Conservation (phyloP, 495 filamentous ascomycete genomes). For the Penicillium ochrochloron region DNA sequence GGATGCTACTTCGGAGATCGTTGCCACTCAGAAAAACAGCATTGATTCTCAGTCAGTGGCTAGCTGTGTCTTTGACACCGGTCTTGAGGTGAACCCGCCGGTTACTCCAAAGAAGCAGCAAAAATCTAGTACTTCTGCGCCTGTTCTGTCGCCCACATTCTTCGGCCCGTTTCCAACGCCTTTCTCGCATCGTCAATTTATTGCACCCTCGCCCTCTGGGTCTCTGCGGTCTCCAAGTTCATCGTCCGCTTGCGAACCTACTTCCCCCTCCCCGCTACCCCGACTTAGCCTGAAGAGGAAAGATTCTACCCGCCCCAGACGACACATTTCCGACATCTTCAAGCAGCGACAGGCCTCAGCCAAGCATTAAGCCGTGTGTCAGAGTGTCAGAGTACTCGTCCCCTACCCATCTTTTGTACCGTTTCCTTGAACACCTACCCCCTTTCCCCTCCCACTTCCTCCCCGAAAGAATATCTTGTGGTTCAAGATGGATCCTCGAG, state of each 20-base stretch:
- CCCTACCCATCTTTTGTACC: neutral
- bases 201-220: neutral
- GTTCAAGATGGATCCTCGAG: conserved; percentile 39
- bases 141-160: neutral
- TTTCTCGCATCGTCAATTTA: conserved; percentile 7
- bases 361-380: neutral
- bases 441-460: neutral
- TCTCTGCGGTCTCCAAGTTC: neutral
- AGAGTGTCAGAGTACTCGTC: neutral
- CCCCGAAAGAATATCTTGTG: neutral
- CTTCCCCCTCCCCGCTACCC: neutral
- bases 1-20: neutral
- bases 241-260: neutral
- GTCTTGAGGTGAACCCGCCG: neutral
- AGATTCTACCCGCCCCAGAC: neutral
- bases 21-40: neutral
- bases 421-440: neutral
- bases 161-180: conserved; percentile 12
- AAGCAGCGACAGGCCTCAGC: neutral
- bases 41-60: neutral
- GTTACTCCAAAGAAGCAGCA: neutral
- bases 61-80: neutral
- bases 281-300: conserved; percentile 4
- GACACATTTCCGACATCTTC: conserved; percentile 5
- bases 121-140: conserved; percentile 1